Conservation (phyloP, 2,329 filamentous ascomycete genomes). For the Endoconidiophora laricicola region DNA sequence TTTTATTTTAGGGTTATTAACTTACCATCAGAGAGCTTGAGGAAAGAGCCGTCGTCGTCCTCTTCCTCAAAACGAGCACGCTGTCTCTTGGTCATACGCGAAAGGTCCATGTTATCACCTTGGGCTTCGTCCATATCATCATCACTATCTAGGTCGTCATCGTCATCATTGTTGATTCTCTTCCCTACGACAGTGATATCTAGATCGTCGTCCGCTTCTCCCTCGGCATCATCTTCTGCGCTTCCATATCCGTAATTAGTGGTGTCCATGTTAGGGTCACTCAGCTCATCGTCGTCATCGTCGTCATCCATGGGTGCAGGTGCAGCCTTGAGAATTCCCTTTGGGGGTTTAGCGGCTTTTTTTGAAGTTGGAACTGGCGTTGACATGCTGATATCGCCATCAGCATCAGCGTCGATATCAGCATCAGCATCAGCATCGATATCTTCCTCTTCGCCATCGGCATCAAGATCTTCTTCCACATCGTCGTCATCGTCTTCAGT, state of each 20-base stretch:
- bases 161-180: constrained; percentile 25
- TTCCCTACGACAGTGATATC: constrained; percentile 15
- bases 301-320: constrained; percentile 21
- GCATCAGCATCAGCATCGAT: constrained; percentile 25
- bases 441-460: constrained; percentile 19
- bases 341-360: constrained; percentile 1
- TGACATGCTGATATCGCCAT: constrained; percentile 34
- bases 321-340: constrained; percentile 17
- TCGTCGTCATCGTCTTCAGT: constrained; percentile 31
- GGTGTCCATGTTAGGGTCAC: constrained; percentile 33
- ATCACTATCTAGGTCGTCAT: constrained; percentile 23
- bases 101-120: constrained; percentile 33
- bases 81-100: constrained; percentile 45
- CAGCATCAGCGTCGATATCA: constrained; percentile 23
- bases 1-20: not conserved
- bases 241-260: constrained; percentile 27
- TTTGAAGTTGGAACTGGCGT: constrained; percentile 19
- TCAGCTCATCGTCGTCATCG: constrained; percentile 39
- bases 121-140: constrained; percentile 28
- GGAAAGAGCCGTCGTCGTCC: constrained; percentile 29
- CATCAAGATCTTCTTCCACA: constrained; percentile 22
- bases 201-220: constrained; percentile 24
- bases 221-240: constrained; percentile 32
- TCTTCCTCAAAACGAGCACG: constrained; percentile 41
- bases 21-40: constrained; percentile 45